phyloP scores from a whole-genome alignment of 306 rosid genomes.

The Glycine tomentella region DNA sequence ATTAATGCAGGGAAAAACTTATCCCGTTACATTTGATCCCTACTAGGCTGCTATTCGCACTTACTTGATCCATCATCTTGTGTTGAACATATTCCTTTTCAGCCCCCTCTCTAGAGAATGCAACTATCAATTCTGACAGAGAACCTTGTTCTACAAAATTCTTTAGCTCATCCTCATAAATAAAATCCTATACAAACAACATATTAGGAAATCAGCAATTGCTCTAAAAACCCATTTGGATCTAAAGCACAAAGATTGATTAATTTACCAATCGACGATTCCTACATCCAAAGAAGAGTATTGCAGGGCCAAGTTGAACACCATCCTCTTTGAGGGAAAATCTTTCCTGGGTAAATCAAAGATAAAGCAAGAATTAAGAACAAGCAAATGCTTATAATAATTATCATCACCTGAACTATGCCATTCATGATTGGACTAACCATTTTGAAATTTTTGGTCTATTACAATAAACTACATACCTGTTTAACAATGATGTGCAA shows the following conservation, averaged over 20 bases:
- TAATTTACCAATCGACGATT: slow-evolving; percentile 82
- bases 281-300: slow-evolving; percentile 95
- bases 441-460: slow-evolving; percentile 13
- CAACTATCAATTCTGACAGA: slow-evolving; percentile 77
- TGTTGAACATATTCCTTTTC: slow-evolving; percentile 90
- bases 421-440: slow-evolving; percentile 28
- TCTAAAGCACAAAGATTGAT: slow-evolving; percentile 21
- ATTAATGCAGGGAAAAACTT: slow-evolving; percentile 39
- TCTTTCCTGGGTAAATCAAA: slow-evolving; percentile 76
- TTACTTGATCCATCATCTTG: slow-evolving; percentile 79
- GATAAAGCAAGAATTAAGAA: slow-evolving; percentile 34
- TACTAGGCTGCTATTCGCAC: slow-evolving; percentile 31
- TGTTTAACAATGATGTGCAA: neutral
- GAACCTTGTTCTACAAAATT: slow-evolving; percentile 74
- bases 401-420: neutral
- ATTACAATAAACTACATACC: slow-evolving; percentile 5
- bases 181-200: slow-evolving; percentile 73
- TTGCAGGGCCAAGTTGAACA: slow-evolving; percentile 77
- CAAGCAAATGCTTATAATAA: slow-evolving; percentile 11
- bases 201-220: slow-evolving; percentile 41
- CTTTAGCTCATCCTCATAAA: slow-evolving; percentile 89
- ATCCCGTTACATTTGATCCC: slow-evolving; percentile 20
- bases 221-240: slow-evolving; percentile 18
- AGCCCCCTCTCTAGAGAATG: slow-evolving; percentile 88
- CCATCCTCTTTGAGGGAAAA: slow-evolving; percentile 76